These are phyloP conservation scores for Venturia carpophila DNA, from an alignment of 2,329 filamentous ascomycete genomes.

Conservation along the genomic window DNA sequence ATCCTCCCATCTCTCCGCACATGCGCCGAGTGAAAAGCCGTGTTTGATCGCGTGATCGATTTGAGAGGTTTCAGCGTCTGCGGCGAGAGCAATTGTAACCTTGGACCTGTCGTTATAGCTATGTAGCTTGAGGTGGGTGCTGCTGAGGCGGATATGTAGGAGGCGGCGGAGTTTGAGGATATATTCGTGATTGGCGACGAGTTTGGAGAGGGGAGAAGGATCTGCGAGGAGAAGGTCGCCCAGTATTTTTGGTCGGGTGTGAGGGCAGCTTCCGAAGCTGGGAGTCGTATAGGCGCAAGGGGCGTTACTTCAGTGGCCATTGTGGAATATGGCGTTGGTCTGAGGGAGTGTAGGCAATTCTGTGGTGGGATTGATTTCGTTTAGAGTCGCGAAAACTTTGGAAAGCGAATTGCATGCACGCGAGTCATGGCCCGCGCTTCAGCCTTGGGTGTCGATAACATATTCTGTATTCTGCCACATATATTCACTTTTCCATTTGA, in stretches of 20 bases:
- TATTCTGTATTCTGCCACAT: too few species aligned
- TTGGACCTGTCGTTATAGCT: conserved; percentile 86
- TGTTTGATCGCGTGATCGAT: conserved; percentile 78
- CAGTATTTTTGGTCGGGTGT: conserved; percentile 95
- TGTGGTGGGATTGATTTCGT: not conserved
- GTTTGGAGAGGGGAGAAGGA: conserved; percentile 83
- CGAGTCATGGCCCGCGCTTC: not conserved
- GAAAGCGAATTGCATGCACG: not conserved
- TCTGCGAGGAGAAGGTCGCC: conserved; percentile 87
- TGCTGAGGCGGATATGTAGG: conserved; percentile 27
- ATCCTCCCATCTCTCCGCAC: conserved; percentile 83
- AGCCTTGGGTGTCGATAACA: too few species aligned
- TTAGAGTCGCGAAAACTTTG: not conserved
- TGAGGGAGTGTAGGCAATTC: not conserved
- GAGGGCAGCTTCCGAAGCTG: conserved; percentile 70
- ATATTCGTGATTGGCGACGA: conserved; percentile 88
- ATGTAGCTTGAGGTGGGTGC: conserved; percentile 39
- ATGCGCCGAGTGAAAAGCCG: conserved; percentile 77
- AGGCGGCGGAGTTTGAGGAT: conserved; percentile 32
- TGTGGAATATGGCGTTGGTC: conserved; percentile 17
- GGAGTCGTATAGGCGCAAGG: conserved; percentile 71
- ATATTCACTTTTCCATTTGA: too few species aligned
- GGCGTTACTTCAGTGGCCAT: conserved; percentile 87
- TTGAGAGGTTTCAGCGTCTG: conserved; percentile 87
- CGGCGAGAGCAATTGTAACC: conserved; percentile 88